Percentiles rank a stretch among this genome's conserved stretches.
These are phyloP conservation scores for Gryganskiella cystojenkinii DNA, from an alignment of 192 early-diverging fungal genomes.

Conservation along the genomic window DNA sequence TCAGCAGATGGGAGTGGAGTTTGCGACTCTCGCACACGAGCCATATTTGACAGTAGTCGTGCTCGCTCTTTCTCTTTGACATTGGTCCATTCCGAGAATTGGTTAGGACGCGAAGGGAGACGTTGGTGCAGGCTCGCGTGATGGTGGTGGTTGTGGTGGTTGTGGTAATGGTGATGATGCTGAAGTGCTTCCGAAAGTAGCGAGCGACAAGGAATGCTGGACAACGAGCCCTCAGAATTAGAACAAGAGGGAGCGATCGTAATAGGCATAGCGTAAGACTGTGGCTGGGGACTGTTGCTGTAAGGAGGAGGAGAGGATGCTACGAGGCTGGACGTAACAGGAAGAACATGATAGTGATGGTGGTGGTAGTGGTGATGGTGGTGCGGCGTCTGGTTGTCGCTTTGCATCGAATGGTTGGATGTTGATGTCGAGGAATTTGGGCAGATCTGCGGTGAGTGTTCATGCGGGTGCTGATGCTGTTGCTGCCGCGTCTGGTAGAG, in stretches of 20 bases:
- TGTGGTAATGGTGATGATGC: slow-evolving; percentile 11
- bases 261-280: background rate
- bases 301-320: background rate
- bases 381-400: slow-evolving; percentile 3
- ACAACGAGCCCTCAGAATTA: too few species aligned
- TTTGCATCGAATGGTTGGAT: too few species aligned
- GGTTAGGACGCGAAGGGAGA: slow-evolving; percentile 17
- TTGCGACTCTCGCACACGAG: slow-evolving; percentile 13
- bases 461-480: slow-evolving; percentile 7
- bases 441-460: too few species aligned
- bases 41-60: slow-evolving; percentile 33
- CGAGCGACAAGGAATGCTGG: too few species aligned
- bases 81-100: slow-evolving; percentile 38
- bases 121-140: slow-evolving; percentile 18
- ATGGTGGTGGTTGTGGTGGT: slow-evolving; percentile 14
- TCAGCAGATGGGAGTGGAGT: slow-evolving; percentile 10
- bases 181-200: background rate
- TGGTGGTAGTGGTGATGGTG: slow-evolving; percentile 28
- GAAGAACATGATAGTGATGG: slow-evolving; percentile 21
- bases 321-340: background rate
- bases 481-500: slow-evolving; percentile 20
- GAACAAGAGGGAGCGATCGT: background rate
- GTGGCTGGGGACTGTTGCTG: slow-evolving; percentile 6
- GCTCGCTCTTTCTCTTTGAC: slow-evolving; percentile 46
- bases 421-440: too few species aligned